Base-by-base conservation (phyloP, 352 stramenopile genomes). In the Globisporangium alternatum region DNA sequence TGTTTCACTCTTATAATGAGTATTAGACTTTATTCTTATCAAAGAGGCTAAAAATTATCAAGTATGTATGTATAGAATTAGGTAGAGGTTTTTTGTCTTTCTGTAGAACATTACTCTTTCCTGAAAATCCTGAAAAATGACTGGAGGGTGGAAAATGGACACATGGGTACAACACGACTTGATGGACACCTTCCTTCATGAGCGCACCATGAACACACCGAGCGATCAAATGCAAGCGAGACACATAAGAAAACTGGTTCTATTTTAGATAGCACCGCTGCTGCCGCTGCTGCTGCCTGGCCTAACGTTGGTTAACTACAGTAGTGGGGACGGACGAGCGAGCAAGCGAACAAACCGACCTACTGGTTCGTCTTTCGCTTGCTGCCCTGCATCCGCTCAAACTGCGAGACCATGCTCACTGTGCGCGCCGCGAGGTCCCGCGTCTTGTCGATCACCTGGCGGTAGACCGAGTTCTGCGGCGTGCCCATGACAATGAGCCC, bases 371-470 rank as follows among this genome's bases (percentile, higher is more conserved):
- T 78, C 78, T 92, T 90, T 74, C 85, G 85, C 78, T 94, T 85
- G 66, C 81, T 82, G 62, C 83, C 83, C 35, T 41, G 35, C 77
- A 93, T 88, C 52, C 86, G 84, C 66, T 95, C 86, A 52, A 91
- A 91, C 70, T 95, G 86, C 49, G 86, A 74, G 35, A 92, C 83
- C 86, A 95, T 92, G 66, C 77, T 91, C 43, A 85, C 93, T 71
- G 91, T 98, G 70, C 96, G 84, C 55, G 96, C 89, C 62, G 93
- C 96, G 47, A 99, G 83, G 74, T 99, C 96, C 71, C 95, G 93
- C 48, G 96, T 99, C 80, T 98, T 98, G 67, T 99, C 95, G 72
- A 99, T 98, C 51, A 99, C 93, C 81, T 98, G 93, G 56, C 98
- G 90, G 78, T 99, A 97, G 9, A 98, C 88, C 74, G 83, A 98